These are phyloP conservation scores for Isatis tinctoria DNA, from an alignment of 345 rosid genomes.

Conservation along the genomic window DNA sequence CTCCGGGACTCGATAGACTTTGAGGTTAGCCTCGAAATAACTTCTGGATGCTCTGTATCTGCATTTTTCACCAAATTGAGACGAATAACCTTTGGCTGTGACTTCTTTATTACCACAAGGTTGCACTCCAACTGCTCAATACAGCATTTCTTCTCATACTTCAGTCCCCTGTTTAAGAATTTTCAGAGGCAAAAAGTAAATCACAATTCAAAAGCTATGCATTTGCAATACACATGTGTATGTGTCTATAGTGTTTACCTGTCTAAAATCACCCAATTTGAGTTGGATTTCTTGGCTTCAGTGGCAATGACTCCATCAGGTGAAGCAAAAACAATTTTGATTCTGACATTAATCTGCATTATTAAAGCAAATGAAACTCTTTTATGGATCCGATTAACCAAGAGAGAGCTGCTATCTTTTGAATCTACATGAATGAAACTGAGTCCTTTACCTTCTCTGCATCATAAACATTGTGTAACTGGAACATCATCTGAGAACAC, in stretches of 20 bases:
- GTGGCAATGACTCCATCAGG: slow-evolving; percentile 79
- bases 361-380: neutral
- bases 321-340: slow-evolving; percentile 69
- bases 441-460: slow-evolving; percentile 57
- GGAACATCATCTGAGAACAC: slow-evolving; percentile 88
- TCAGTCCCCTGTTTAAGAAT: slow-evolving; percentile 52
- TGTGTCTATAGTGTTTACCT: slow-evolving; percentile 39
- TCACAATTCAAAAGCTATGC: neutral
- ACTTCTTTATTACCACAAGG: slow-evolving; percentile 81
- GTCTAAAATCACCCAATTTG: slow-evolving; percentile 94
- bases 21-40: slow-evolving; percentile 21
- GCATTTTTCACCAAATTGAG: slow-evolving; percentile 74
- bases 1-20: slow-evolving; percentile 32
- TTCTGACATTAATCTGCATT: slow-evolving; percentile 73
- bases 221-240: neutral
- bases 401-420: neutral
- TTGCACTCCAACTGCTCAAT: slow-evolving; percentile 88
- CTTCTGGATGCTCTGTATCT: slow-evolving; percentile 44
- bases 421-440: neutral
- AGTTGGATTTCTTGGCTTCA: slow-evolving; percentile 70
- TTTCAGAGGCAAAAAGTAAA: neutral
- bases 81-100: slow-evolving; percentile 86
- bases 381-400: neutral
- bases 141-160: slow-evolving; percentile 76
- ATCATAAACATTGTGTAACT: slow-evolving; percentile 86